phyloP scores from a whole-genome alignment of 2,329 filamentous ascomycete species.

The Ceratocystis variospora region DNA sequence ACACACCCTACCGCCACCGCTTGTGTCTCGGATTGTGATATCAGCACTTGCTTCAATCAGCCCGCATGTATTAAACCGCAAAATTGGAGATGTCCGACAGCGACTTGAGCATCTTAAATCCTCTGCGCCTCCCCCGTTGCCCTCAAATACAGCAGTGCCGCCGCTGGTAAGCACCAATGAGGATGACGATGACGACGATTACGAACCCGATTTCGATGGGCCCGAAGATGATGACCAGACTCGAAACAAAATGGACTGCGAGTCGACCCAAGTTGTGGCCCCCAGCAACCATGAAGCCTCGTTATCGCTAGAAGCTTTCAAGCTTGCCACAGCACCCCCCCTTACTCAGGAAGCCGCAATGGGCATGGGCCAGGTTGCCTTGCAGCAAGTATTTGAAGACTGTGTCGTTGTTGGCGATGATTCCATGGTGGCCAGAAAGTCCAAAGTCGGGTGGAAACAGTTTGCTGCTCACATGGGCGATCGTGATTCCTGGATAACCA shows the following conservation, averaged over 20 bases:
- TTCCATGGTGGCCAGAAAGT: constrained; percentile 41
- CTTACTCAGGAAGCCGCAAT: constrained; percentile 44
- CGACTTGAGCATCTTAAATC: constrained; percentile 21
- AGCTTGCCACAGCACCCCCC: constrained; percentile 60
- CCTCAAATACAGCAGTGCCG: constrained; percentile 2
- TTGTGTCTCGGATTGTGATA: constrained; percentile 71
- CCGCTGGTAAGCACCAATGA: constrained; percentile 39
- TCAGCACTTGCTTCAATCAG: constrained; percentile 43
- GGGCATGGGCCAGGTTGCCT: constrained; percentile 19
- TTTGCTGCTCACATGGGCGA: constrained; percentile 75
- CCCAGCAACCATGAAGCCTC: constrained; percentile 26
- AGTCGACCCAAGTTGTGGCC: constrained; percentile 37
- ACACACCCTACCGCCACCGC: constrained; percentile 56
- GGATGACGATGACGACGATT: constrained; percentile 72
- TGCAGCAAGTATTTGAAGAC: constrained; percentile 20
- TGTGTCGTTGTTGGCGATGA: constrained; percentile 58
- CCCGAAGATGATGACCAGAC: constrained; percentile 67
- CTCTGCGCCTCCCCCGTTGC: constrained; percentile 33
- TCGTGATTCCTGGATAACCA: constrained; percentile 78
- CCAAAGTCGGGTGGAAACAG: constrained; percentile 63
- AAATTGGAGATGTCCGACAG: constrained; percentile 19
- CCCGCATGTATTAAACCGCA: constrained; percentile 17
- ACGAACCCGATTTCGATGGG: constrained; percentile 74
- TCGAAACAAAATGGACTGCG: constrained; percentile 59
- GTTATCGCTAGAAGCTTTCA: constrained; percentile 65